phyloP scores from a whole-genome alignment of 163 green algal genomes.

The Scenedesmus sp. region DNA sequence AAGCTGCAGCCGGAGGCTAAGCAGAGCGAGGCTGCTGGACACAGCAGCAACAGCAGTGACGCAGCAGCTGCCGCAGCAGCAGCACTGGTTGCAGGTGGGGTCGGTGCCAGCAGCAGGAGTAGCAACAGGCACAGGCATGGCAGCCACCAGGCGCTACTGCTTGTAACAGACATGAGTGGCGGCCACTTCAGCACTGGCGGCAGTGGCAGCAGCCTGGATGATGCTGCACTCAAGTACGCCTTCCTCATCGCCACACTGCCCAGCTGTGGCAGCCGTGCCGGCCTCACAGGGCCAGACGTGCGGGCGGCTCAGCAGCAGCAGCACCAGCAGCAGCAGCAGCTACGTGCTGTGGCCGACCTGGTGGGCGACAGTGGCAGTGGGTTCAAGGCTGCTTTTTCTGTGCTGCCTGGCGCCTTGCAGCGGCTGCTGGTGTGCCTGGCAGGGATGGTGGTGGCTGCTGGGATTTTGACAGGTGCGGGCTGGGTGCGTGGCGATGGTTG shows the following conservation, averaged over 20 bases:
- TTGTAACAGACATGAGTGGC: slow-evolving; percentile 31
- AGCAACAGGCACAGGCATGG: not conserved
- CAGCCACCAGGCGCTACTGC: slow-evolving; percentile 12
- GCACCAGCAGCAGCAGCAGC: not conserved
- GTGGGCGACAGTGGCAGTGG: not conserved
- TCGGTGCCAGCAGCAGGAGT: slow-evolving; percentile 16
- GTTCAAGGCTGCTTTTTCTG: not conserved
- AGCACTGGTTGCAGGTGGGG: not conserved
- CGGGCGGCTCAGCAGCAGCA: not conserved
- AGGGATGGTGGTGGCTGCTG: not conserved
- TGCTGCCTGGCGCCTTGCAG: slow-evolving; percentile 28
- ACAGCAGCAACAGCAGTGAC: not conserved
- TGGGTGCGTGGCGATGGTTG: not conserved
- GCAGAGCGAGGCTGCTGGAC: not conserved
- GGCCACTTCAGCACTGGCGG: slow-evolving; percentile 8
- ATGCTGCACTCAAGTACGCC: slow-evolving; percentile 39
- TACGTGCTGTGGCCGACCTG: not conserved
- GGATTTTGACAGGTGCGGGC: not conserved
- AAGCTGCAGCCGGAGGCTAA: not conserved
- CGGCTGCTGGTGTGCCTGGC: slow-evolving; percentile 22
- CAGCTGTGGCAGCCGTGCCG: slow-evolving; percentile 21
- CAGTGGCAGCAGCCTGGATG: slow-evolving; percentile 31
- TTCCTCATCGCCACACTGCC: slow-evolving; percentile 52
- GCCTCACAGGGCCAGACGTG: slow-evolving; percentile 34
- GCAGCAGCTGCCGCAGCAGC: not conserved